Conservation (phyloP, 2,329 filamentous ascomycete genomes). For the Teratosphaeria epicoccoides region DNA sequence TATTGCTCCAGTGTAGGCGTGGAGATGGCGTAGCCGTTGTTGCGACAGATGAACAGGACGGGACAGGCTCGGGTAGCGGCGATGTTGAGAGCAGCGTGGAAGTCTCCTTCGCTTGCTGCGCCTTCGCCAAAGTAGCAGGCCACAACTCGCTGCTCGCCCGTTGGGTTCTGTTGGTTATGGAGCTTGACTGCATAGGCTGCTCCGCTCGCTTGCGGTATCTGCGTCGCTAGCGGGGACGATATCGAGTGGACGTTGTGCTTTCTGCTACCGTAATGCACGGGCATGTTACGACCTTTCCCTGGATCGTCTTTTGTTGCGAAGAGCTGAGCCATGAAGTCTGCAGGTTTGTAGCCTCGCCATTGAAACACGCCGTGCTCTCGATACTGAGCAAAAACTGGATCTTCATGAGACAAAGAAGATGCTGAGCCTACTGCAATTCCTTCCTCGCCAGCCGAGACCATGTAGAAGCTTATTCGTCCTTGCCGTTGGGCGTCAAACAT, state of each 20-base stretch:
- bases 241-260: slow-evolving; percentile 83
- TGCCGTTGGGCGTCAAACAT: slow-evolving; percentile 98
- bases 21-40: slow-evolving; percentile 86
- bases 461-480: slow-evolving; percentile 91
- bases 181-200: slow-evolving; percentile 82
- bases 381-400: slow-evolving; percentile 92
- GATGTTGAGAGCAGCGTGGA: slow-evolving; percentile 83
- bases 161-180: slow-evolving; percentile 62
- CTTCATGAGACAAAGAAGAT: slow-evolving; percentile 68
- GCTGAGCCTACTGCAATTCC: slow-evolving; percentile 85
- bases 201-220: slow-evolving; percentile 78
- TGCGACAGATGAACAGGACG: slow-evolving; percentile 80
- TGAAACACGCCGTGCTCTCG: slow-evolving; percentile 85
- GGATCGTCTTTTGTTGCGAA: slow-evolving; percentile 77
- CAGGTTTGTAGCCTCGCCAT: slow-evolving; percentile 75
- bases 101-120: slow-evolving; percentile 82
- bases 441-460: slow-evolving; percentile 90
- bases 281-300: slow-evolving; percentile 87
- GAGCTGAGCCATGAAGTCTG: slow-evolving; percentile 90
- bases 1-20: slow-evolving; percentile 87
- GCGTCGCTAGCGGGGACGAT: slow-evolving; percentile 74
- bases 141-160: slow-evolving; percentile 55
- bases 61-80: slow-evolving; percentile 82
- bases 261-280: slow-evolving; percentile 83
- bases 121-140: slow-evolving; percentile 87